These are phyloP conservation scores for Torulaspora franciscae DNA, from an alignment of 805 yeast genomes.

Conservation along the genomic window DNA sequence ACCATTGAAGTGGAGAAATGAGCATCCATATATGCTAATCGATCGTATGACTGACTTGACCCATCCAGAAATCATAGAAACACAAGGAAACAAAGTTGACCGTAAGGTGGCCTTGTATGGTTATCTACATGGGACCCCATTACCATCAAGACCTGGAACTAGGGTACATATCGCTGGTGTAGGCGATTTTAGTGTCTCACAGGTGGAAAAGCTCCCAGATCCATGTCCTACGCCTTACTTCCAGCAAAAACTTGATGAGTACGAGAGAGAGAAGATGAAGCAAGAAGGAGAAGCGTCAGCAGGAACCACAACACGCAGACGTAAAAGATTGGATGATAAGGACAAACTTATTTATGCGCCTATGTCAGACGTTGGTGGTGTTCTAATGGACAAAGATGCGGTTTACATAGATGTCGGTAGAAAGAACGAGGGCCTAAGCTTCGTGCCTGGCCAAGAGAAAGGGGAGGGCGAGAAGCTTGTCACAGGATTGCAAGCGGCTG, in stretches of 20 bases:
- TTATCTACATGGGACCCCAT: constrained; percentile 88
- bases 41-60: constrained; percentile 93
- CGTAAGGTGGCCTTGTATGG: constrained; percentile 91
- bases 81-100: constrained; percentile 72
- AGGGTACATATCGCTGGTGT: constrained; percentile 92
- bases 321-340: constrained; percentile 89
- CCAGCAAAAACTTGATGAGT: constrained; percentile 78
- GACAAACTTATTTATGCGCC: constrained; percentile 96
- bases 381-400: constrained; percentile 93
- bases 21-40: constrained; percentile 89
- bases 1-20: constrained; percentile 99
- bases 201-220: constrained; percentile 88
- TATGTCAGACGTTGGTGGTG: constrained; percentile 99
- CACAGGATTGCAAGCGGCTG: constrained; percentile 70
- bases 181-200: constrained; percentile 75
- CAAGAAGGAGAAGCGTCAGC: constrained; percentile 57
- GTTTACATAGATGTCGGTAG: constrained; percentile 70
- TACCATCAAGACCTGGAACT: constrained; percentile 56
- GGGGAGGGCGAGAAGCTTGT: constrained; percentile 88
- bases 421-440: constrained; percentile 36
- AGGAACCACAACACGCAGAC: constrained; percentile 65
- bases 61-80: constrained; percentile 75
- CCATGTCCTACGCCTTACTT: constrained; percentile 97
- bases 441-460: constrained; percentile 58
- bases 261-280: constrained; percentile 66